Conservation (phyloP, 306 rosid species). For the Cicer arietinum region DNA sequence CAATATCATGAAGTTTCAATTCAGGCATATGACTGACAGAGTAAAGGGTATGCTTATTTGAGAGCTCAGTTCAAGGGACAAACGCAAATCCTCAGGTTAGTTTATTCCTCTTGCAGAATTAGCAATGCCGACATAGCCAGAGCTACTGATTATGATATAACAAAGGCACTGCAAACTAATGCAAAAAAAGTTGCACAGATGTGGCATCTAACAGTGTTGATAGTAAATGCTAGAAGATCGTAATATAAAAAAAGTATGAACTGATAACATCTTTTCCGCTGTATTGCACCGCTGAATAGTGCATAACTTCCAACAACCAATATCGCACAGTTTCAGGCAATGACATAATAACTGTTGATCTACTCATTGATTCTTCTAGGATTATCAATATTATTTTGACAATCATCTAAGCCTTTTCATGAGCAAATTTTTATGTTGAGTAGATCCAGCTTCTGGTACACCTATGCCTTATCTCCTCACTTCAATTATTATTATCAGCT, state of each 20-base stretch:
- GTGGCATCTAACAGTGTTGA: slow-evolving; percentile 6
- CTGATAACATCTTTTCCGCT: not conserved
- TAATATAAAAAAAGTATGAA: not conserved
- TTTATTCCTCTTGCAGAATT: not conserved
- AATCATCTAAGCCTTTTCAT: slow-evolving; percentile 33
- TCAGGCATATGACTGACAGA: not conserved
- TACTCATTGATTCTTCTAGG: slow-evolving; percentile 18
- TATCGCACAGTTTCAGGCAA: slow-evolving; percentile 4
- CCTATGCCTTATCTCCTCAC: slow-evolving; percentile 21
- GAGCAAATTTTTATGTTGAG: not conserved
- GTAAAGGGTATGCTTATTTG: not conserved
- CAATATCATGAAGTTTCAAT: slow-evolving; percentile 12
- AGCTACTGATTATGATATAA: not conserved
- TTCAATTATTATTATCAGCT: slow-evolving; percentile 19
- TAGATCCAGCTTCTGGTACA: slow-evolving; percentile 4
- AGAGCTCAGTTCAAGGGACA: slow-evolving; percentile 2
- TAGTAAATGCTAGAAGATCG: not conserved
- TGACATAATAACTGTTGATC: not conserved
- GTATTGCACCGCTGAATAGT: not conserved
- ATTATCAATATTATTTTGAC: slow-evolving; percentile 12
- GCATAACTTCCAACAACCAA: slow-evolving; percentile 28
- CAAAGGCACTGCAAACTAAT: not conserved
- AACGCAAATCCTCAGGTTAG: not conserved
- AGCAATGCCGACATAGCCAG: not conserved
- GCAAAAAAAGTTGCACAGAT: not conserved